Conservation (phyloP, 345 rosid genomes). For the Conringia planisiliqua region DNA sequence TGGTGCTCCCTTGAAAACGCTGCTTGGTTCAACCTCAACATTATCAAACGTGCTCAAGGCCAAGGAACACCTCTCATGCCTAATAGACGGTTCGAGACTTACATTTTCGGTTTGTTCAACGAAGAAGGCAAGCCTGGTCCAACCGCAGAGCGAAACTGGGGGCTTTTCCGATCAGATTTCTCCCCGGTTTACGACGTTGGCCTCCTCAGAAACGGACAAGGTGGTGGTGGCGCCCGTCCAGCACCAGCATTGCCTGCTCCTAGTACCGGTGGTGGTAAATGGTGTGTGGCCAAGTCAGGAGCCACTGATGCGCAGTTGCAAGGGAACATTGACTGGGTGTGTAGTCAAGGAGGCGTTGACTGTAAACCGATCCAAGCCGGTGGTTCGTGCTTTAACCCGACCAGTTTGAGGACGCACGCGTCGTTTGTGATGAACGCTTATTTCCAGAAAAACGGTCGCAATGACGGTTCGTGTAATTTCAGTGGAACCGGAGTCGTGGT, state of each 20-base stretch:
- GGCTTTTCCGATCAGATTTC: conserved; percentile 68
- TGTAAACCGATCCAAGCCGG: conserved; percentile 73
- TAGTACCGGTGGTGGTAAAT: conserved; percentile 37
- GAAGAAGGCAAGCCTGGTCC: conserved; percentile 78
- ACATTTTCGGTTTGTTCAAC: conserved; percentile 69
- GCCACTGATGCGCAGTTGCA: conserved; percentile 48
- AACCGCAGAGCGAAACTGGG: conserved; percentile 69
- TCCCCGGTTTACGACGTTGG: conserved; percentile 64
- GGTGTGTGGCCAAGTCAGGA: conserved; percentile 53
- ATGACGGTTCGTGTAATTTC: conserved; percentile 45
- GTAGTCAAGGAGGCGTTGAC: conserved; percentile 68
- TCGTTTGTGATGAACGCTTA: conserved; percentile 68
- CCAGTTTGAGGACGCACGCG: conserved; percentile 50
- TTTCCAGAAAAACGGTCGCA: conserved; percentile 47
- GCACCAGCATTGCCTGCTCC: conserved; percentile 25
- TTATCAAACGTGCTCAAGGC: conserved; percentile 43
- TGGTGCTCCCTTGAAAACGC: conserved; percentile 54
- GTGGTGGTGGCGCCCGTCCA: conserved; percentile 26
- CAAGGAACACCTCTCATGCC: conserved; percentile 91
- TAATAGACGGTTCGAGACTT: conserved; percentile 55
- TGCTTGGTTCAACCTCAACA: conserved; percentile 49
- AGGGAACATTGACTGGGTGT: conserved; percentile 57
- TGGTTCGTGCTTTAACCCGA: conserved; percentile 61
- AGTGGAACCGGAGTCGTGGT: conserved; percentile 40
- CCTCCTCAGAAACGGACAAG: conserved; percentile 43